These are phyloP conservation scores for Chalara sp. DNA, from an alignment of 2,329 filamentous ascomycete species.

Conservation along the genomic window DNA sequence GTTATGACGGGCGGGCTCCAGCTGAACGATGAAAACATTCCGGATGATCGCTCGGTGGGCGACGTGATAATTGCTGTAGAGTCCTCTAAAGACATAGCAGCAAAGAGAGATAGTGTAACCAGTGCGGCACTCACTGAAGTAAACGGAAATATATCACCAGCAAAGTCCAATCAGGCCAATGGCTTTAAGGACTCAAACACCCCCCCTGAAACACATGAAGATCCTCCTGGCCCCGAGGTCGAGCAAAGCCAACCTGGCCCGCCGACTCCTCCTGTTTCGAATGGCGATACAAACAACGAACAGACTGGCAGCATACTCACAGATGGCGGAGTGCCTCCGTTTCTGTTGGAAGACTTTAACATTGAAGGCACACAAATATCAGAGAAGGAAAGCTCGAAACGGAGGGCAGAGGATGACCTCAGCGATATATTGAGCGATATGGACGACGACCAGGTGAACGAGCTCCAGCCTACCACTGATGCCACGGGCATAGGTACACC, in stretches of 20 bases:
- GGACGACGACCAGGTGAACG: slow-evolving; percentile 82
- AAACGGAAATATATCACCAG: slow-evolving; percentile 11
- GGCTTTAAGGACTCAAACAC: slow-evolving; percentile 30
- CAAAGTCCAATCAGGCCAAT: slow-evolving; percentile 20
- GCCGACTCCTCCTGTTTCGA: slow-evolving; percentile 62
- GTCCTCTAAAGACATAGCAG: slow-evolving; percentile 19
- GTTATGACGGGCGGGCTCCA: slow-evolving; percentile 3
- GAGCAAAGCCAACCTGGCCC: slow-evolving; percentile 31
- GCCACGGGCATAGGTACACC: slow-evolving; percentile 9
- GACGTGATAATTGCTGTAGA: slow-evolving; percentile 4
- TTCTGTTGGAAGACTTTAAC: slow-evolving; percentile 72
- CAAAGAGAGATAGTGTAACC: slow-evolving; percentile 10
- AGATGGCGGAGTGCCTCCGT: slow-evolving; percentile 81
- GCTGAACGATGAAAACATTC: slow-evolving; percentile 29
- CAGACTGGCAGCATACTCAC: slow-evolving; percentile 35
- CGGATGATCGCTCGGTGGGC: slow-evolving; percentile 14
- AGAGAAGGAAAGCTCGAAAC: slow-evolving; percentile 39
- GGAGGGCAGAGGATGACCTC: slow-evolving; percentile 37
- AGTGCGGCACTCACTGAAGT: slow-evolving; percentile 14
- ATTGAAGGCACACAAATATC: slow-evolving; percentile 70
- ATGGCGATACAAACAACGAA: slow-evolving; percentile 37
- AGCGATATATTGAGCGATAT: slow-evolving; percentile 84
- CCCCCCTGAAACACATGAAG: slow-evolving; percentile 43
- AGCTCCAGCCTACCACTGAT: slow-evolving; percentile 38
- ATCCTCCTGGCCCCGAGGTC: slow-evolving; percentile 21